phyloP scores from a whole-genome alignment of 164 flowering plant genomes.

The Macadamia integrifolia region DNA sequence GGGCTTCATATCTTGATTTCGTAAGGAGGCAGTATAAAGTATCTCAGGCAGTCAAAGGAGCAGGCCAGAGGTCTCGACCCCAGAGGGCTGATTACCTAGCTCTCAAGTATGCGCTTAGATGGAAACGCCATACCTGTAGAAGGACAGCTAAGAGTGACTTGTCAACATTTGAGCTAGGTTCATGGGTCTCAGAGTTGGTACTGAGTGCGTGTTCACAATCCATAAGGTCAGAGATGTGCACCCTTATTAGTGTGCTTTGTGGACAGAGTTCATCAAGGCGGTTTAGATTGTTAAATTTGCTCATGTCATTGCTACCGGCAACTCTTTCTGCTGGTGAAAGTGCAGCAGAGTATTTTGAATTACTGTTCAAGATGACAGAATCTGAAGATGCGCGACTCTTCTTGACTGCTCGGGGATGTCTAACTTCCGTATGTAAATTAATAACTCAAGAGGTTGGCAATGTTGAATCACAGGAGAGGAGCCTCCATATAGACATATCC shows the following conservation, averaged over 20 bases:
- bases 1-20: slow-evolving; percentile 97
- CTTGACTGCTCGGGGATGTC: slow-evolving; percentile 78
- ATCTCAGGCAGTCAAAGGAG: slow-evolving; percentile 58
- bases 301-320: slow-evolving; percentile 75
- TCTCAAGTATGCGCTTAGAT: slow-evolving; percentile 87
- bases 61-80: slow-evolving; percentile 59
- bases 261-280: slow-evolving; percentile 75
- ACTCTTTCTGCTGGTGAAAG: slow-evolving; percentile 96
- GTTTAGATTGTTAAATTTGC: slow-evolving; percentile 65
- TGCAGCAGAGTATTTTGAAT: slow-evolving; percentile 94
- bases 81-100: slow-evolving; percentile 74
- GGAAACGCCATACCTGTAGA: slow-evolving; percentile 71
- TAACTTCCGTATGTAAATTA: slow-evolving; percentile 65
- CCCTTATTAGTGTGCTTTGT: slow-evolving; percentile 74
- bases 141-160: slow-evolving; percentile 44
- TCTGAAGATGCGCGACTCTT: slow-evolving; percentile 91
- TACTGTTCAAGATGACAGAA: slow-evolving; percentile 89
- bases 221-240: slow-evolving; percentile 93
- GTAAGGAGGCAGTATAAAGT: slow-evolving; percentile 94
- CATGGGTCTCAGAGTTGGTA: slow-evolving; percentile 93
- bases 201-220: slow-evolving; percentile 97
- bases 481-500: slow-evolving; percentile 91
- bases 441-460: slow-evolving; percentile 80
- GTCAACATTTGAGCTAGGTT: slow-evolving; percentile 80
- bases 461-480: slow-evolving; percentile 84